These are phyloP conservation scores for Eucalyptus tenuipes DNA, from an alignment of 345 rosid species.

Conservation along the genomic window DNA sequence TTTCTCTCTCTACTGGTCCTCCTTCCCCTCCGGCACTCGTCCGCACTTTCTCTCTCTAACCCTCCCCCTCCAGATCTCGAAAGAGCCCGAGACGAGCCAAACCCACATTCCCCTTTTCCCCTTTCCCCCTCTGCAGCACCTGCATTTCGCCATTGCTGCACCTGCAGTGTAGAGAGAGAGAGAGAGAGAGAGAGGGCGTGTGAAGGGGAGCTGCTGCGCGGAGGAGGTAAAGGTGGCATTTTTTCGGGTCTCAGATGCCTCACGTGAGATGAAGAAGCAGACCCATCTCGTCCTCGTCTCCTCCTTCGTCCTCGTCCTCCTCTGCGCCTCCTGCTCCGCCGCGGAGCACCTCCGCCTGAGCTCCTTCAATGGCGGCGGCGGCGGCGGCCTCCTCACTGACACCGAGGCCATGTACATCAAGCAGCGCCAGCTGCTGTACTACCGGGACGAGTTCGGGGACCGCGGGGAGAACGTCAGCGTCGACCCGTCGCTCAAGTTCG, in stretches of 20 bases:
- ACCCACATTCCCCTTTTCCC: background rate
- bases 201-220: background rate
- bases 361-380: conserved; percentile 16
- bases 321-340: conserved; percentile 4
- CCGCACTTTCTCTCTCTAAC: background rate
- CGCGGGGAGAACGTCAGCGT: conserved; percentile 72
- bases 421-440: conserved; percentile 85
- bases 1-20: background rate
- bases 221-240: background rate
- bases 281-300: background rate
- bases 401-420: conserved; percentile 49
- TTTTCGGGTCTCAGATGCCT: conserved; percentile 42
- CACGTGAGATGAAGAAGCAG: conserved; percentile 69
- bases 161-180: background rate
- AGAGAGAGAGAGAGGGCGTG: background rate
- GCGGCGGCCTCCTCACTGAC: conserved; percentile 39
- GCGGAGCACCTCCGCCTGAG: conserved; percentile 2
- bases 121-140: background rate
- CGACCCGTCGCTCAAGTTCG: conserved; percentile 56
- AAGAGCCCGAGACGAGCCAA: background rate
- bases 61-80: background rate
- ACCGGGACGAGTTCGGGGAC: conserved; percentile 79
- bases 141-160: background rate
- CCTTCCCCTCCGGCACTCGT: background rate
- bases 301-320: conserved; percentile 6